Evolutionary conservation across 352 stramenopile genomes (phyloP), one percentile per base, ranked within the genome.

Genomic region (Phytophthora pisi): DNA sequence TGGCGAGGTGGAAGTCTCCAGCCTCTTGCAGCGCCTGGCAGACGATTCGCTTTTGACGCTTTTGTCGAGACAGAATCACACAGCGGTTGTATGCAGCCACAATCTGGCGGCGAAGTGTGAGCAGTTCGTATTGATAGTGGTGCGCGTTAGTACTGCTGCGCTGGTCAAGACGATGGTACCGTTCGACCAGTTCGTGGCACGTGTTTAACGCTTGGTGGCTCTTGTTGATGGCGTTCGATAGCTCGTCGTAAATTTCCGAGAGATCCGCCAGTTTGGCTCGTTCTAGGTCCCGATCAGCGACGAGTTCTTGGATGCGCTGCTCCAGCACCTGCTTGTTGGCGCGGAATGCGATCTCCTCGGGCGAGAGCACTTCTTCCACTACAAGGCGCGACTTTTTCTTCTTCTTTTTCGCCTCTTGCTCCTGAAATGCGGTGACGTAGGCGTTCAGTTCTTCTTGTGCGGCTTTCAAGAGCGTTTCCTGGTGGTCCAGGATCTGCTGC

Each of bases 341-440:
- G 15, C 68, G 82, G 52, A 93, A 95, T 7, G 72, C 62, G n/a
- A 86, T 52, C 38, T 93, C 80, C 61, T 92, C 85, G 0, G 78
- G 74, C 0, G 83, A 87, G 8, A 90, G 50, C 2, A 88, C 57
- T 38, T 93, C 79, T 57, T 91, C 83, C 0, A 93, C 81, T 1
- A 95, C 85, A 0, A 95, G 68, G 1, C 84, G 77, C 0, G 85
- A 92, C 49, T 91, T 92, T 50, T 93, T 95, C 68, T 95, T 95
- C 50, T 95, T 95, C 64, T 89, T 90, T 60, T 89, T 93, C 2
- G 79, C 72, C 63, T 92, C 77, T 23, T 74, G 63, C 34, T 91
- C 87, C 1, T 82, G 65, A 45, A 91, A 91, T 3, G 57, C 66
- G n/a, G 65, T 72, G 30, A 89, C 47, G 46, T 77, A 90, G 5